Conservation (phyloP, 1,284 basidiomycete genomes). For the Sporisorium scitamineum region DNA sequence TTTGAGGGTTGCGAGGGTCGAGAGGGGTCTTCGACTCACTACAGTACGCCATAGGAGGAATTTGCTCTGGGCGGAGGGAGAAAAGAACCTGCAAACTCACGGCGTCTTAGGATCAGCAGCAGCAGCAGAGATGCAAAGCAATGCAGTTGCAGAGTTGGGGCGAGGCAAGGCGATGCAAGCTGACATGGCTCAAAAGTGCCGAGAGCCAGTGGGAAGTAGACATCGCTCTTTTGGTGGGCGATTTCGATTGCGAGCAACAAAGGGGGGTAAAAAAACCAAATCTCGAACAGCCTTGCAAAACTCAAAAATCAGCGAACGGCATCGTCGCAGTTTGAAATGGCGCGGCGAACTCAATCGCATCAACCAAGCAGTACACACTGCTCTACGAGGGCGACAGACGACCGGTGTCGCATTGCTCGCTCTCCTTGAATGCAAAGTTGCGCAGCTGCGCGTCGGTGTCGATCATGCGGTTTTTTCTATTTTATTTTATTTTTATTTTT, state of each 20-base stretch:
- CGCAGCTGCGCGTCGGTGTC: slow-evolving; percentile 1
- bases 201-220: not conserved
- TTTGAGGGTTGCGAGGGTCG: too few species aligned
- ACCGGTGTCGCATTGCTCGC: not conserved
- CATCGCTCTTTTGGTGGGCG: not conserved
- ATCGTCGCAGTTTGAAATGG: slow-evolving; percentile 2
- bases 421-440: not conserved
- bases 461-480: not conserved
- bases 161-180: not conserved
- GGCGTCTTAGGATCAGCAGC: not conserved
- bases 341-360: not conserved
- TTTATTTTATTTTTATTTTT: not conserved
- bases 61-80: too few species aligned
- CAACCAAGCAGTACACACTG: too few species aligned
- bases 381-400: not conserved
- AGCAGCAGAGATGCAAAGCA: not conserved
- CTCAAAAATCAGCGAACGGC: not conserved
- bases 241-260: not conserved
- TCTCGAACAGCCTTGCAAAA: not conserved
- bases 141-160: not conserved
- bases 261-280: not conserved
- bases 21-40: too few species aligned
- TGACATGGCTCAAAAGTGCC: slow-evolving; percentile 6
- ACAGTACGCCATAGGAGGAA: too few species aligned
- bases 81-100: not conserved